Evolutionary conservation across 31 red algal genomes (phyloP), one percentile per base, ranked within the genome.

Genomic region (Endocladia muricata): DNA sequence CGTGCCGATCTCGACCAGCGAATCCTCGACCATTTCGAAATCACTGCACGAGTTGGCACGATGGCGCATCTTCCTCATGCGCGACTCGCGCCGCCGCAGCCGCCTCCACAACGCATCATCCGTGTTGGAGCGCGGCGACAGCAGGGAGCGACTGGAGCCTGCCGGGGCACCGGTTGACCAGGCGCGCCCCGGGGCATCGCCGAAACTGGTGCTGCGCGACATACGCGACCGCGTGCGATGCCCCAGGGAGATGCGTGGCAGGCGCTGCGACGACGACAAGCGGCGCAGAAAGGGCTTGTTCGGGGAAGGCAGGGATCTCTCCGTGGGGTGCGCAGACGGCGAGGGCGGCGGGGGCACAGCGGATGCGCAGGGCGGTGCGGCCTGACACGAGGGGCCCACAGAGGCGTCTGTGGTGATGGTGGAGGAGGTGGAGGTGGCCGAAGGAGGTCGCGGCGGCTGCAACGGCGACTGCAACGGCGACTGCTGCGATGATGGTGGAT

Each of bases 1-100:
- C 22, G 49, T 37, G 55, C 74, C 83, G 74, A 87, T 87, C 48
- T 87, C 73, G 3, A 87, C 83, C 40, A 87, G 34, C 22, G 61
- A 41, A 26, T 68, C 55, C 60, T 85, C 68, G 3, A 40, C 55
- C 19, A 85, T 31, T 43, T 85, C 81, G 60, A 76, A 85, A 54
- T 85, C 81, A 9, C 55, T 54, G 57, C 81, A 85, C 4, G 69
- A 65, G 60, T 85, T 76, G 2, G 70, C 65, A 25, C 41, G 55
- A 28, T 62, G 43, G 43, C 81, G 64, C 55, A 76, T 85, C 26
- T 48, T 47, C 48, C 81, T 75, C 21, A 75, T 75, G 48, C 71
- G 71, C 22, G 32, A 26, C 7, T 36, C 61, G 28, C 61, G 23
- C 6, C 19, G 32, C 6, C 61, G 21, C 6, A 67, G 17, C 19